Conservation (phyloP, 257 asterid species). For the Scutellaria minor region DNA sequence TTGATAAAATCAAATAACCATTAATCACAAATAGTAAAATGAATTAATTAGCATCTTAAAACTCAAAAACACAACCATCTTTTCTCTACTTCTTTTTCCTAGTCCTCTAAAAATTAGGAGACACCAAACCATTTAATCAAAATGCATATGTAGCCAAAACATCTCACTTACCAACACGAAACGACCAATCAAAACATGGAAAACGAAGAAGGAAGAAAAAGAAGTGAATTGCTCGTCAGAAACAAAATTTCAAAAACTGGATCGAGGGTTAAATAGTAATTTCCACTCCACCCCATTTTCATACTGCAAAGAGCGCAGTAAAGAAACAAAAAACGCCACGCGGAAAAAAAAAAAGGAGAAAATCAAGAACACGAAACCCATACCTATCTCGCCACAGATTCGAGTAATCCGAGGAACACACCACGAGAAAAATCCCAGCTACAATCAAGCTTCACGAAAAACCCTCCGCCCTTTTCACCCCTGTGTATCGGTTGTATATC, state of each 20-base stretch:
- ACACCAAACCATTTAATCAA: conserved; percentile 33
- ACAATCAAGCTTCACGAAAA: conserved; percentile 36
- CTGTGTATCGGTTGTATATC: neutral
- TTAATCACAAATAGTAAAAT: neutral
- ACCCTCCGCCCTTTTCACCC: conserved; percentile 14
- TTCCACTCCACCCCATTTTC: conserved; percentile 13
- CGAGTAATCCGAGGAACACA: conserved; percentile 26
- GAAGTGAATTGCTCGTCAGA: conserved; percentile 3
- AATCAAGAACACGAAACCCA: conserved; percentile 18
- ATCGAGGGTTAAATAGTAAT: conserved; percentile 30
- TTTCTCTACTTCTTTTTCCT: neutral
- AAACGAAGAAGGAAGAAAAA: neutral
- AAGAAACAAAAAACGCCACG: neutral
- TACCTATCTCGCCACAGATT: conserved; percentile 42
- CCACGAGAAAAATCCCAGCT: conserved; percentile 30
- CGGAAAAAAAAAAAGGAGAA: neutral
- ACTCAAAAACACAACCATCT: conserved; percentile 4
- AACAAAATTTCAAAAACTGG: conserved; percentile 17
- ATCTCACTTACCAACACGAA: neutral
- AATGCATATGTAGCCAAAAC: neutral
- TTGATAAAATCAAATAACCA: conserved; percentile 12
- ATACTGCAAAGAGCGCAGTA: neutral
- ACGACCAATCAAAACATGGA: neutral
- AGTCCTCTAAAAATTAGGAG: conserved; percentile 6
- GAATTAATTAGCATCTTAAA: neutral